These are phyloP conservation scores for Asterochloris erici DNA, from an alignment of 139 green algal species.

Conservation along the genomic window DNA sequence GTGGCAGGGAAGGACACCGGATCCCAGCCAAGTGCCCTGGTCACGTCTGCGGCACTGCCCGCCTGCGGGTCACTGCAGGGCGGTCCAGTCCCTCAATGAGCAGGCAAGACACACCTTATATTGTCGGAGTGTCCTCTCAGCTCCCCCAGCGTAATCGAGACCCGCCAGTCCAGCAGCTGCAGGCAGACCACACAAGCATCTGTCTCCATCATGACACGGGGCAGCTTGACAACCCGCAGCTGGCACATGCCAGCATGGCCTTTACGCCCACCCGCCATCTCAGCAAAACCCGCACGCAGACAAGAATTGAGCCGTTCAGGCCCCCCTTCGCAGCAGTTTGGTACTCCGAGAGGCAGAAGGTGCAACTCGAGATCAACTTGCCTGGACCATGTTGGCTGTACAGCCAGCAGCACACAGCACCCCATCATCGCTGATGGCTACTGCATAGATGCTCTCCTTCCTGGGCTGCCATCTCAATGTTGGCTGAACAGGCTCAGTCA, in stretches of 20 bases:
- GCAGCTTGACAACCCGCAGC: not conserved
- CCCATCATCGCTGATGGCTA: constrained; percentile 61
- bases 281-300: not conserved
- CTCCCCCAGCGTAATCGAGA: not conserved
- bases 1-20: not conserved
- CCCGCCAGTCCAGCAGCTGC: too few species aligned
- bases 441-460: constrained; percentile 74
- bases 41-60: not conserved
- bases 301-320: not conserved
- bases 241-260: not conserved
- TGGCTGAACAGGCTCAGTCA: not conserved
- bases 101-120: not conserved
- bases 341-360: not conserved
- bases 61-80: not conserved
- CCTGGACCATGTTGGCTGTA: constrained; percentile 66
- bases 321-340: not conserved
- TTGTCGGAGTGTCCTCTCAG: not conserved
- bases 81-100: not conserved
- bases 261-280: not conserved
- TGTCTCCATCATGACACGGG: not conserved
- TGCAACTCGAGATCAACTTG: constrained; percentile 46
- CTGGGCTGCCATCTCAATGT: constrained; percentile 7
- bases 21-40: not conserved
- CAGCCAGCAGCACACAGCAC: constrained; percentile 69
- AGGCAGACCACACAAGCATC: not conserved